Conservation (phyloP, 176 grass and related monocot species). For the Eragrostis curvula region DNA sequence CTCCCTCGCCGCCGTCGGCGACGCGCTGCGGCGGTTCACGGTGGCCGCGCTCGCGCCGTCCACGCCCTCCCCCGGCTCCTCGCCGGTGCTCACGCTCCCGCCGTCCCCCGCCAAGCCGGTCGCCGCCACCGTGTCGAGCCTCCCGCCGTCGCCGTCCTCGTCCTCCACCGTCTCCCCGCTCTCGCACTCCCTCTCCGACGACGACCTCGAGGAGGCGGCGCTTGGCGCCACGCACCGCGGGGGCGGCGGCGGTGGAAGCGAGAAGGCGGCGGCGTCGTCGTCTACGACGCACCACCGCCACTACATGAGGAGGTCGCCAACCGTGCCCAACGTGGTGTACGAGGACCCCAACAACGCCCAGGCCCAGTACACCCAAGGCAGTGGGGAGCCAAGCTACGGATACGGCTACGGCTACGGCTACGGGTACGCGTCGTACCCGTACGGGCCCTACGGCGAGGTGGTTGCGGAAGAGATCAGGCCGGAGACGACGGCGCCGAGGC, state of each 20-base stretch:
- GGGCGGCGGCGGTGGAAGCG: background rate
- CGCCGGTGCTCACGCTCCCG: slow-evolving; percentile 79
- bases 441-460: slow-evolving; percentile 37
- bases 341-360: slow-evolving; percentile 39
- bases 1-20: slow-evolving; percentile 63
- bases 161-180: slow-evolving; percentile 80
- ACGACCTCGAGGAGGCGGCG: slow-evolving; percentile 32
- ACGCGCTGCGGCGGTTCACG: slow-evolving; percentile 66
- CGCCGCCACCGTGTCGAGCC: slow-evolving; percentile 26
- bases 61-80: slow-evolving; percentile 31
- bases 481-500: background rate
- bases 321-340: slow-evolving; percentile 53
- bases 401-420: slow-evolving; percentile 46
- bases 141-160: slow-evolving; percentile 49
- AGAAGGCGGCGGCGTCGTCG: background rate
- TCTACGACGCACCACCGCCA: slow-evolving; percentile 32
- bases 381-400: background rate
- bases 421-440: slow-evolving; percentile 35
- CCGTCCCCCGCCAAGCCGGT: slow-evolving; percentile 57
- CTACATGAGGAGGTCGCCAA: slow-evolving; percentile 52
- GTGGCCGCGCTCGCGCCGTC: slow-evolving; percentile 55
- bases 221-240: background rate
- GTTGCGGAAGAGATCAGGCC: slow-evolving; percentile 20
- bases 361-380: slow-evolving; percentile 15
- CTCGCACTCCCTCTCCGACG: slow-evolving; percentile 74